phyloP scores from a whole-genome alignment of 441 rosid genomes.

The Corymbia calophylla region DNA sequence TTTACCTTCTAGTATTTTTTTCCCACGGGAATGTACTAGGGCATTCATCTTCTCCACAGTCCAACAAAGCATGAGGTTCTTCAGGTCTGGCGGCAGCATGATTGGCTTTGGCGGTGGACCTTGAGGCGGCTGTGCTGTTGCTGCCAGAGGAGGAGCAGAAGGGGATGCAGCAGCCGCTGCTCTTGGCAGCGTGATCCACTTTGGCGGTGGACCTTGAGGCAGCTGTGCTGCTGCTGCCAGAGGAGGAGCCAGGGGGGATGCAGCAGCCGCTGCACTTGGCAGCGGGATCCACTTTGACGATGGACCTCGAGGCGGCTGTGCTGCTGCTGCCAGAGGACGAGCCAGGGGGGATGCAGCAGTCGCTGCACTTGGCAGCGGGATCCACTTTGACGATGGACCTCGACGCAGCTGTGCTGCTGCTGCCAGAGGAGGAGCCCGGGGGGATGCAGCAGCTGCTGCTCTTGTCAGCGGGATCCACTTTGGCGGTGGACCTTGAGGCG shows the following conservation, averaged over 20 bases:
- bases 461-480: not conserved
- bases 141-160: not conserved
- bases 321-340: too few species aligned
- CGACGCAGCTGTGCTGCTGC: too few species aligned
- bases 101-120: not conserved
- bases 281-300: fast-evolving
- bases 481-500: fast-evolving
- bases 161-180: not conserved
- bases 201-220: too few species aligned
- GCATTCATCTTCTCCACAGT: not conserved
- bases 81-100: not conserved
- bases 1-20: not conserved
- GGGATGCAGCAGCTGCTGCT: not conserved
- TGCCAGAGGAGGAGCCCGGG: too few species aligned
- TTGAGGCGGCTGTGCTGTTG: not conserved
- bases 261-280: too few species aligned
- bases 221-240: too few species aligned
- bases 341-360: too few species aligned
- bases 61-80: not conserved
- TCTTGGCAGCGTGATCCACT: too few species aligned
- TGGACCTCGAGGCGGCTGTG: too few species aligned
- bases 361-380: too few species aligned
- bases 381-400: too few species aligned
- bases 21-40: not conserved
- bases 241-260: too few species aligned